Evolutionary conservation across 2,329 filamentous ascomycete species (phyloP).

Genomic region (Cladosporium sp.): DNA sequence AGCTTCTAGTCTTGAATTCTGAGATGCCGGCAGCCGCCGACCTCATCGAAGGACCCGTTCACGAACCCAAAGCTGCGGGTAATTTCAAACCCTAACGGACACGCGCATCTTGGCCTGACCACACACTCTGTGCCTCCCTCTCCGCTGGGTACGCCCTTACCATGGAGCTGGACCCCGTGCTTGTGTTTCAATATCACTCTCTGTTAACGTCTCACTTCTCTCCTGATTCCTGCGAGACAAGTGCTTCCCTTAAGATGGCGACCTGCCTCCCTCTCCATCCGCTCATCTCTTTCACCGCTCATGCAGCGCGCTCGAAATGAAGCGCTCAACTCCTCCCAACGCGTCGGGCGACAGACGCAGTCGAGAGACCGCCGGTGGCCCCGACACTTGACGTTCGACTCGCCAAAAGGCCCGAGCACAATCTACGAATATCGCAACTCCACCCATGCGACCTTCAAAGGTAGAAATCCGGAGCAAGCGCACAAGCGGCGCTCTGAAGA

Average conservation of each 20-base stretch:
- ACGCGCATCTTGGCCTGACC: conserved; percentile 1
- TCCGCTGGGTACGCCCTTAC: conserved; percentile 3
- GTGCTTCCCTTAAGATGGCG: conserved; percentile 8
- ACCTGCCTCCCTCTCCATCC: background rate
- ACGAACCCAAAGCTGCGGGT: background rate
- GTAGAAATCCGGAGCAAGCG: conserved; percentile 9
- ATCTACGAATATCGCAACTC: background rate
- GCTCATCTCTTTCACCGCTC: conserved; percentile 13
- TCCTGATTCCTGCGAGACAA: conserved; percentile 7
- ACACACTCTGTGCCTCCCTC: conserved; percentile 1
- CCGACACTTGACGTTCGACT: background rate
- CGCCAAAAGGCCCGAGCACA: background rate
- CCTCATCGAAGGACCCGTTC: conserved; percentile 8
- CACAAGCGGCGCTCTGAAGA: conserved; percentile 8
- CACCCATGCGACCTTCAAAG: background rate
- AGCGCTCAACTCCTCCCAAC: background rate
- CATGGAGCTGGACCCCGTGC: conserved; percentile 8
- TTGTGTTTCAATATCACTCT: conserved; percentile 9
- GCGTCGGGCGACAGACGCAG: background rate
- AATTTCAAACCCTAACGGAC: background rate
- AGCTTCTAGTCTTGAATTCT: conserved; percentile 5
- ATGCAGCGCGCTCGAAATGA: conserved; percentile 1
- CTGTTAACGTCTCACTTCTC: conserved; percentile 3
- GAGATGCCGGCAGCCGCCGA: conserved; percentile 5
- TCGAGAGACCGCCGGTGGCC: conserved; percentile 2